These are phyloP conservation scores for Pseudognaphalium luteoalbum DNA, from an alignment of 129 eudicot species.

Conservation along the genomic window DNA sequence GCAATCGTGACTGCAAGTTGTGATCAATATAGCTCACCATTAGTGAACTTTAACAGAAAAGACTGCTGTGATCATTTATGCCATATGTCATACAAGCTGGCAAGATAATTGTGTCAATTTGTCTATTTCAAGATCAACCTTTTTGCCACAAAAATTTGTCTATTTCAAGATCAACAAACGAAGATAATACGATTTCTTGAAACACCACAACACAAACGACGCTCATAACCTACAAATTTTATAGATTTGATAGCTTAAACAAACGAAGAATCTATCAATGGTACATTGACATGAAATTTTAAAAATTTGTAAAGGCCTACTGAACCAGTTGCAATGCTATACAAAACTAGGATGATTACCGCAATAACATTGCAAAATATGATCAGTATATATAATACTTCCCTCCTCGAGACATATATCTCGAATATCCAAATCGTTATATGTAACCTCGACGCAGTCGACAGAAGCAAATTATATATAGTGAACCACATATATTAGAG, in stretches of 20 bases:
- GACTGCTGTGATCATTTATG: neutral
- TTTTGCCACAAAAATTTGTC: too few relatives aligned
- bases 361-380: neutral
- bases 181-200: too few relatives aligned
- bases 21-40: neutral
- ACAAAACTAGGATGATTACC: neutral
- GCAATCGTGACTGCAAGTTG: neutral
- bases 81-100: neutral
- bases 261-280: too few relatives aligned
- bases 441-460: neutral
- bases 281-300: too few relatives aligned
- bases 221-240: too few relatives aligned
- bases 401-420: neutral
- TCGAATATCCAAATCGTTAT: neutral
- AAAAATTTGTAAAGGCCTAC: too few relatives aligned
- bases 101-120: too few relatives aligned
- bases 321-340: neutral
- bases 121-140: too few relatives aligned
- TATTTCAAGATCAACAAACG: too few relatives aligned
- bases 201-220: too few relatives aligned
- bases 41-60: neutral
- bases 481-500: neutral
- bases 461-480: neutral
- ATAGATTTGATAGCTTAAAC: too few relatives aligned
- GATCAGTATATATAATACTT: neutral